Evolutionary conservation across 2,329 filamentous ascomycete genomes (phyloP).

Genomic region (Clarireedia hainanense): DNA sequence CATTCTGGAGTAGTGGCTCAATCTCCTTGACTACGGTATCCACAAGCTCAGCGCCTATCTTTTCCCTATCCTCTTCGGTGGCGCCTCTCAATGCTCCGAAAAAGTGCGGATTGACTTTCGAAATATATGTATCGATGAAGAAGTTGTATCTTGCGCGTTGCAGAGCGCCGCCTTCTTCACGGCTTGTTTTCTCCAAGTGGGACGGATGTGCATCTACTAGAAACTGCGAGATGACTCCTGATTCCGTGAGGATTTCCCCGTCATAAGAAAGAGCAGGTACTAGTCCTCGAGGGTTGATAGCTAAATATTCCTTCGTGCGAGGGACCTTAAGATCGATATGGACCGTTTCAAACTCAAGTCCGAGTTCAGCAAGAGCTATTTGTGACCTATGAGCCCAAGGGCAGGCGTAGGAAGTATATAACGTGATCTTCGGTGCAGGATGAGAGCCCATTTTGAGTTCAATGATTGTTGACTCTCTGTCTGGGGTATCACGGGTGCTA

Average conservation of each 20-base stretch:
- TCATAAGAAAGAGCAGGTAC: conserved; percentile 64
- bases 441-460: conserved; percentile 10
- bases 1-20: conserved; percentile 57
- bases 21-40: conserved; percentile 58
- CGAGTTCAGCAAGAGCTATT: conserved; percentile 60
- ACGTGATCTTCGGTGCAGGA: conserved; percentile 11
- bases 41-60: conserved; percentile 44
- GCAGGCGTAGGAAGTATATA: conserved; percentile 23
- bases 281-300: conserved; percentile 71
- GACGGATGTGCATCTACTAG: conserved; percentile 61
- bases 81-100: conserved; percentile 39
- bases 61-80: conserved; percentile 38
- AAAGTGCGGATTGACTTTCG: conserved; percentile 47
- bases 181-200: conserved; percentile 52
- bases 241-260: conserved; percentile 64
- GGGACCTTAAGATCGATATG: conserved; percentile 64
- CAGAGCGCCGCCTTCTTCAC: conserved; percentile 47
- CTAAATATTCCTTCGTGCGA: conserved; percentile 64
- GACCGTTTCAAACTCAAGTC: conserved; percentile 59
- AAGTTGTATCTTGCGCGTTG: conserved; percentile 59
- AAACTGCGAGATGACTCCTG: conserved; percentile 65
- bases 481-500: conserved; percentile 3
- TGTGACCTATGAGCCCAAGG: conserved; percentile 79
- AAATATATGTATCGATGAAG: conserved; percentile 63
- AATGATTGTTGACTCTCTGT: conserved; percentile 7